These are phyloP conservation scores for Poa annua DNA, from an alignment of 176 grass and related monocot species.

Conservation along the genomic window DNA sequence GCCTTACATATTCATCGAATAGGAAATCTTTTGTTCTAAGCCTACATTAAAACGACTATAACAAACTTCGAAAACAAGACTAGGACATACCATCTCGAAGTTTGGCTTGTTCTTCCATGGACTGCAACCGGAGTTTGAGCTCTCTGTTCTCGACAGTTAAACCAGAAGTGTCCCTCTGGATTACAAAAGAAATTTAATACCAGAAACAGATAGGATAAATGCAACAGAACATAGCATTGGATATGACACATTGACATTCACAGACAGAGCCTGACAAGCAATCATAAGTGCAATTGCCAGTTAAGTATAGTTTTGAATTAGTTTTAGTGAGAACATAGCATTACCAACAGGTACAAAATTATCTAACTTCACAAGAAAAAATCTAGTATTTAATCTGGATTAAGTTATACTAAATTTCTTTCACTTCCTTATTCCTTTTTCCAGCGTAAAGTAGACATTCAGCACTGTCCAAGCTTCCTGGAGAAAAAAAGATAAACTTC, in stretches of 20 bases:
- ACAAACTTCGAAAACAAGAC: constrained; percentile 43
- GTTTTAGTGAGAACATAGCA: background rate
- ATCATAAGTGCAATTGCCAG: constrained; percentile 5
- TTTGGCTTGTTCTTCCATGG: constrained; percentile 99
- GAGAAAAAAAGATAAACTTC: constrained; percentile 26
- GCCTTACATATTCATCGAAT: constrained; percentile 9
- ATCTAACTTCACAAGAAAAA: background rate
- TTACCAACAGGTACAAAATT: constrained; percentile 4
- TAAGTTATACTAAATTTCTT: background rate
- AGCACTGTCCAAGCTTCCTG: background rate
- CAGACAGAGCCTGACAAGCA: background rate
- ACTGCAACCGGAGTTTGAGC: constrained; percentile 83
- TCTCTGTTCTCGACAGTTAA: constrained; percentile 95
- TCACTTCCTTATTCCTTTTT: background rate
- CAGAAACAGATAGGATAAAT: constrained; percentile 17
- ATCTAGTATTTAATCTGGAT: background rate
- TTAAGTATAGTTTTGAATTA: background rate
- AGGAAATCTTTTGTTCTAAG: background rate
- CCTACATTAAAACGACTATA: background rate
- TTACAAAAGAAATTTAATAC: constrained; percentile 10
- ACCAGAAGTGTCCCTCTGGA: constrained; percentile 85
- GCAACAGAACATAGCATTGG: constrained; percentile 3
- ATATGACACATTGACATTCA: background rate
- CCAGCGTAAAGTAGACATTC: background rate
- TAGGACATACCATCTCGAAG: constrained; percentile 83